Evolutionary conservation across 345 rosid species (phyloP), one percentile per base, ranked within the genome.

Genomic region (Eucalyptus albens): DNA sequence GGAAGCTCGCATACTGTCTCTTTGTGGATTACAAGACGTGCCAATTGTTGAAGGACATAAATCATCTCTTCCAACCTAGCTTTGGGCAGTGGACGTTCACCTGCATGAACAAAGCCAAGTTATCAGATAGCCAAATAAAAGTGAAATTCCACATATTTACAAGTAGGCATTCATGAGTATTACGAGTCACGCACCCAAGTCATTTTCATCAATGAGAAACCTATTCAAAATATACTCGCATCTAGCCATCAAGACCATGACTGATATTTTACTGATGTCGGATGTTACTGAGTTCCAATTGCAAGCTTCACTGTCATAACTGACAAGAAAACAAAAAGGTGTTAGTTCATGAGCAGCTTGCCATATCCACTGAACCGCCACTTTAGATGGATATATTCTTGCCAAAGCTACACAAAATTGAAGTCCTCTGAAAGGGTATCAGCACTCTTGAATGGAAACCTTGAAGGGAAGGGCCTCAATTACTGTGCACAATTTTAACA

Each of bases 11-110:
- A 93, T 87, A 96, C 96, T 51, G 95, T 93, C 91, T 95, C 99
- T 21, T 91, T 89, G 91, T 96, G 98, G 88, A 98, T 94, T 65
- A 88, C 92, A 72, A 96, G 91, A 82, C 89, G 92, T 24, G 94
- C 94, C 80, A 98, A 94, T 92, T 97, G 96, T 86, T 92, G 93
- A 91, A 98, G 99, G 88, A 93, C 92, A 91, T 56, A 93, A 53
- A 91, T 87, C 67, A 94, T 93, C 96, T 98, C 99, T 94, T 97
- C 99, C 59, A 96, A 95, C 94, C 98, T 95, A 67, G 95, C 92
- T 26, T 91, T 86, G 86, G 99, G 99, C 83, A 98, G 89, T 16
- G 91, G 95, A 88, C 94, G 97, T 49, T 93, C 93, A 88, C 96
- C 99, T 96, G 96, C 90, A 90, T 87, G 59, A 91, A 62, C 87